A percentile compares a stretch with the other conserved stretches of the same genome.
Evolutionary conservation across 768 basidiomycete genomes (phyloP).

Genomic region (Dictyophora rubrovolvata): DNA sequence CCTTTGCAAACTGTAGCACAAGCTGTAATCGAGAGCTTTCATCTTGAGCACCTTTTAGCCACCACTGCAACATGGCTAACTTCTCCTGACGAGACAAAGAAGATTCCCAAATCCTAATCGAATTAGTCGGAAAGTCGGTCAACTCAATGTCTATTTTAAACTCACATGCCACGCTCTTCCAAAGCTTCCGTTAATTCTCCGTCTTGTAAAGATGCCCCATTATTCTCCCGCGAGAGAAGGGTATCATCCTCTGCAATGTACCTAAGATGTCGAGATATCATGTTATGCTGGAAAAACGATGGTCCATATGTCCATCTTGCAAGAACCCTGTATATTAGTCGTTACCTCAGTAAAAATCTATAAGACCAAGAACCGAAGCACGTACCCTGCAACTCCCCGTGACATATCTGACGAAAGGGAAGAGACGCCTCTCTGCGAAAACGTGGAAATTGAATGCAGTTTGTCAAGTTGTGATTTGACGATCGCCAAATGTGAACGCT

Average conservation of each 20-base stretch:
- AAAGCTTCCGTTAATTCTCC: slow-evolving; percentile 56
- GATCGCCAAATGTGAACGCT: slow-evolving; percentile 26
- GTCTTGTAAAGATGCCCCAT: slow-evolving; percentile 34
- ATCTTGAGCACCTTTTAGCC: slow-evolving; percentile 37
- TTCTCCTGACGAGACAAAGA: slow-evolving; percentile 31
- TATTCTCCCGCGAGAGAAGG: slow-evolving; percentile 42
- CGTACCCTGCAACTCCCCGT: slow-evolving; percentile 50
- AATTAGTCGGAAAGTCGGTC: background rate
- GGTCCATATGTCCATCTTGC: slow-evolving; percentile 31
- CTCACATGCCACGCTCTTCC: slow-evolving; percentile 71
- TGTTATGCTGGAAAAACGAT: slow-evolving; percentile 21
- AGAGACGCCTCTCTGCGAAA: slow-evolving; percentile 15
- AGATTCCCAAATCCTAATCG: slow-evolving; percentile 27
- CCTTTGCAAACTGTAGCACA: background rate
- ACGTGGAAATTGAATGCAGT: slow-evolving; percentile 7
- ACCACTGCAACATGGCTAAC: slow-evolving; percentile 47
- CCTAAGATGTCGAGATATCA: slow-evolving; percentile 28
- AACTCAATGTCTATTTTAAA: background rate
- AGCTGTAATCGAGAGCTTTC: background rate
- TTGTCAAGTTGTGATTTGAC: slow-evolving; percentile 15
- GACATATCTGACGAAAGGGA: slow-evolving; percentile 25
- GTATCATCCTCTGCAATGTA: slow-evolving; percentile 50
- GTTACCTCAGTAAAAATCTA: background rate
- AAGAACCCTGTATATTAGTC: slow-evolving; percentile 22
- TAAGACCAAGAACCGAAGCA: slow-evolving; percentile 9